Evolutionary conservation across 2,329 filamentous ascomycete species (phyloP).

Genomic region (Hyphodiscus sp.): DNA sequence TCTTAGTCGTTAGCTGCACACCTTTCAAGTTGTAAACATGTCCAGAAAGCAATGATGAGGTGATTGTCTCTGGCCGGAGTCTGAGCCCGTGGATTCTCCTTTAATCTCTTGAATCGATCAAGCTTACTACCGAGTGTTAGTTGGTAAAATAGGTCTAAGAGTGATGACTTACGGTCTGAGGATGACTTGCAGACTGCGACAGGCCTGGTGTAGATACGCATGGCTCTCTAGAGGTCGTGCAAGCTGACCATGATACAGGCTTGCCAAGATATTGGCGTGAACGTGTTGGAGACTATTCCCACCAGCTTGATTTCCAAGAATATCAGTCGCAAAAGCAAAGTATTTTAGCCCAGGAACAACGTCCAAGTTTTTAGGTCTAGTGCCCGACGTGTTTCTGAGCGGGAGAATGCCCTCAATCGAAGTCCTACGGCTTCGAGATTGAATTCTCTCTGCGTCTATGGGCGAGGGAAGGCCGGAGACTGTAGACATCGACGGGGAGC

Average conservation of each 20-base stretch:
- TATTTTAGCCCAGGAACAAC: constrained; percentile 85
- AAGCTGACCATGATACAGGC: constrained; percentile 83
- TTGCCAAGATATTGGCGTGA: constrained; percentile 77
- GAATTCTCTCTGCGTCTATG: constrained; percentile 41
- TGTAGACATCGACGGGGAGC: constrained; percentile 42
- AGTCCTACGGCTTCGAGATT: constrained; percentile 37
- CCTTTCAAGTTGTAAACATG: constrained; percentile 88
- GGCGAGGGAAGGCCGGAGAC: constrained; percentile 45
- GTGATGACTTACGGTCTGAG: constrained; percentile 50
- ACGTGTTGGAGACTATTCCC: constrained; percentile 77
- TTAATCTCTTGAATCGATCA: constrained; percentile 35
- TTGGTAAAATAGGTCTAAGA: constrained; percentile 1
- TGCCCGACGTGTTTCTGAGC: constrained; percentile 17
- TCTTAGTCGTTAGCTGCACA: constrained; percentile 30
- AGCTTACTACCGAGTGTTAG: constrained; percentile 26
- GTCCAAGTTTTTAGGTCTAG: constrained; percentile 60
- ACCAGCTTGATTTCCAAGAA: constrained; percentile 76
- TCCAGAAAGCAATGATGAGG: constrained; percentile 79
- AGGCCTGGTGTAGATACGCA: constrained; percentile 51
- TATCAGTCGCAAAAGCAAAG: constrained; percentile 79
- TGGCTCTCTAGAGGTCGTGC: constrained; percentile 83
- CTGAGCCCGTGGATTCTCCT: constrained; percentile 3
- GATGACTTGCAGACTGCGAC: constrained; percentile 59
- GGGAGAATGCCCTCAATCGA: constrained; percentile 39
- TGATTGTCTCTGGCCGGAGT: constrained; percentile 47